Evolutionary conservation across 2,329 filamentous ascomycete species (phyloP), one percentile per base, ranked within the genome.

Genomic region (Domatiomyces globalis): DNA sequence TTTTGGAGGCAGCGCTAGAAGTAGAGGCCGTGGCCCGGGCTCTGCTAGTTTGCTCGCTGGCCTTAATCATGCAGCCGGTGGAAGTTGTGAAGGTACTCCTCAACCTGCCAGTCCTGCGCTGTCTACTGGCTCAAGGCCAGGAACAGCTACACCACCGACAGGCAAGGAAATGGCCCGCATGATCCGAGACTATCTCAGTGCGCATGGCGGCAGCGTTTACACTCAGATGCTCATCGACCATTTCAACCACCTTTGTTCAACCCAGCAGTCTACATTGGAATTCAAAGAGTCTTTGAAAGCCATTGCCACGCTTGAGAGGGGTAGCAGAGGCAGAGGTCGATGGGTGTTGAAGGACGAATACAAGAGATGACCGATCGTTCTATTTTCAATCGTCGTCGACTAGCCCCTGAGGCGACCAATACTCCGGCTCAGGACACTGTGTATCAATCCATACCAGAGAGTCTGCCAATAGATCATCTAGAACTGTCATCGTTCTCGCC

Each of bases 381-480:
- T 33, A 15, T 44, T 22, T 69, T 62, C n/a, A 71, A 39, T 65
- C 63, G 52, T 71, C 69, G 54, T 67, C 68, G 10, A 72, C 58
- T 12, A 72, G 58, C 49, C 67, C 67, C 53, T 72, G 70, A 7
- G 71, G 71, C 22, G 71, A 73, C 92, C 92, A 98, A 62, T 95
- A 98, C 68, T 96, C 89, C 67, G 83, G 88, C 70, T 96, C 90
- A 7, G 78, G 75, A 33, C 75, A 81, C 69, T 95, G 88, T 58
- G 79, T 80, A 67, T 98, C 92, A 5, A 96, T 81, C 92, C 92
- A 98, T 12, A 98, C 79, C 72, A 98, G 79, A 49, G 88, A 87
- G 62, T 94, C 87, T 0, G 83, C 81, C 49, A 96, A 75, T 33
- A 98, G 71, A 67, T 98, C 92, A 56, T 95, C 87, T 49, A 96